Evolutionary conservation across 2,329 filamentous ascomycete species (phyloP), one percentile per base, ranked within the genome.

Genomic region (Xylariaceae sp.): DNA sequence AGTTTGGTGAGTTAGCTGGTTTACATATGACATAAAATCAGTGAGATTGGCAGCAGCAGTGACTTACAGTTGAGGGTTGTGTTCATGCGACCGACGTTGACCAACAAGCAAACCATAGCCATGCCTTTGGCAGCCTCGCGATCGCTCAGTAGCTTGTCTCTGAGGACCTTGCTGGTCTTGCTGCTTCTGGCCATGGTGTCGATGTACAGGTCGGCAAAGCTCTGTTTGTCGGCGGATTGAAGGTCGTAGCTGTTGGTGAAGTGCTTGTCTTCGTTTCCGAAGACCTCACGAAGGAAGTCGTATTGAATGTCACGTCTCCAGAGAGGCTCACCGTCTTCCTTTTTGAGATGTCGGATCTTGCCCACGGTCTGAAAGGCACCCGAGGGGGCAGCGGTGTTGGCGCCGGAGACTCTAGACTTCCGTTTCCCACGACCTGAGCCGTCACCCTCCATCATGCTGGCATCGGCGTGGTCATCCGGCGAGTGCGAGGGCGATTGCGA

Each of bases 31-130:
- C 22, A 27, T 27, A 27, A 7, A 7, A 7, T 27, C 9, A 30
- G 32, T 42, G 40, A 49, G n/a, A 32, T 49, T 9, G 17, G 48
- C 42, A 33, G 49, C 42, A 33, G 49, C 50, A 45, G 9, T 10
- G 47, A 69, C 83, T 66, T 75, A 96, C 91, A 97, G 66, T 99
- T 99, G 42, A 99, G 76, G 0, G 94, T 99, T 1, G 94, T 99
- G 70, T 99, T 99, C 94, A 99, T 99, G 56, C 94, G 81, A 51
- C 94, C 94, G 56, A 99, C 89, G 65, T 99, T 99, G 67, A 99
- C 94, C 62, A 99, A 74, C 57, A 99, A 75, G 70, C 94, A 99
- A 51, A 99, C 92, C 94, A 99, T 99, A 46, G 94, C 94, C 94
- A 99, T 99, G 64, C 90, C 92, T 68, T 96, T 90, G 33, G 92